Base-by-base conservation (phyloP, 306 rosid genomes). In the Trifolium subterraneum region DNA sequence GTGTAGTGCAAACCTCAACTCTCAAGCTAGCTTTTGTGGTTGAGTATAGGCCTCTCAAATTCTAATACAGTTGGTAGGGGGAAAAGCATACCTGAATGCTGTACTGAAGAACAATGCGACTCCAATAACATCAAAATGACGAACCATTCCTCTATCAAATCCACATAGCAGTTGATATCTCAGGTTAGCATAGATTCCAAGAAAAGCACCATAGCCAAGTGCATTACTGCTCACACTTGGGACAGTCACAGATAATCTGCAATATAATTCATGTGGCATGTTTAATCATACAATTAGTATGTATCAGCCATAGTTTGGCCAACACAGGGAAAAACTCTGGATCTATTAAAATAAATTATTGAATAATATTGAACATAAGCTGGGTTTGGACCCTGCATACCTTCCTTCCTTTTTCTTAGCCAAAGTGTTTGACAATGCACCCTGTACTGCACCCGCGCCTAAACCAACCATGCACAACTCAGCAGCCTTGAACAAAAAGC, bases 401-500 rank as follows among this genome's bases (percentile, higher is more conserved):
- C 99, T 92, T 77, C 88, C 95, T 78, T 90, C 85, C 84, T 95
- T 92, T 85, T 92, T 92, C 63, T 76, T 74, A 45, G 98, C 87
- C 85, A 90, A 70, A 81, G 87, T 18, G 72, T 87, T 95, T 41
- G 92, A 86, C 72, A 88, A 66, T 69, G 88, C 85, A 42, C 98
- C 99, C 80, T 92, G 99, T 72, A 89, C 89, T 4, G 97, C 97
- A 68, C 99, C 99, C 18, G 97, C 86, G 41, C 89, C 79, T 87
- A 95, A 78, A 60, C 99, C 99, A 67, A 90, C 96, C 97, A 92
- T 87, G 84, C 98, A 92, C 83, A 95, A 83, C 87, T 92, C 97
- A n/a, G 98, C 99, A 68, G 99, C 98, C 88, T 95, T 92, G 83
- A 87, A 92, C 79, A 92, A 88, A 88, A 95, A 92, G 19, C 97